These are phyloP conservation scores for Candida schatavii DNA, from an alignment of 805 yeast species.

Conservation along the genomic window DNA sequence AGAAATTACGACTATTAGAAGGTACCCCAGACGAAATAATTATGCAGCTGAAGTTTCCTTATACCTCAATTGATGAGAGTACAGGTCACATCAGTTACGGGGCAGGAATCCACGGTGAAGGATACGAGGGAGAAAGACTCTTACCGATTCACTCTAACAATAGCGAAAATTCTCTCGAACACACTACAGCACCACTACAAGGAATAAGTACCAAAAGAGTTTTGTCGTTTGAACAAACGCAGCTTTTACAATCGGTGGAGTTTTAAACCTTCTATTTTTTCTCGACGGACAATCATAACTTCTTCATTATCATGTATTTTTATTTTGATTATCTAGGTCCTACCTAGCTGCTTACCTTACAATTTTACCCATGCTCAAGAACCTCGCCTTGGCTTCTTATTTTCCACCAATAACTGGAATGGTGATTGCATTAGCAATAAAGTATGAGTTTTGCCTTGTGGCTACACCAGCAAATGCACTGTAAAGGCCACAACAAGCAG, in stretches of 20 bases:
- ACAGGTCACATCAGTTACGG: no score
- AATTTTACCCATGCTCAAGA: no score
- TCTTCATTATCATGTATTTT: no score
- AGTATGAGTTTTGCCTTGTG: constrained; percentile 22
- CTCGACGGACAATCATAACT: no score
- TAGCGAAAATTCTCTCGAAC: not conserved
- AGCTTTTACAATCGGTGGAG: constrained; percentile 46
- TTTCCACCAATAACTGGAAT: constrained; percentile 16
- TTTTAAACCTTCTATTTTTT: no score
- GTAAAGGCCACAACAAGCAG: constrained; percentile 25
- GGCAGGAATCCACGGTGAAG: no score
- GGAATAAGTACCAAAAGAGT: constrained; percentile 23
- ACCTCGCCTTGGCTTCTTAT: constrained; percentile 1
- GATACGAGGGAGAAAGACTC: not conserved
- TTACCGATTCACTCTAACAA: not conserved
- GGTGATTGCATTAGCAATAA: constrained; percentile 19
- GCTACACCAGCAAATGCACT: constrained; percentile 26
- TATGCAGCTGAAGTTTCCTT: constrained; percentile 16
- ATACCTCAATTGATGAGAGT: constrained; percentile 8
- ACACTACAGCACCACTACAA: not conserved
- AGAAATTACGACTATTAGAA: constrained; percentile 4
- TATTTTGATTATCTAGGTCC: no score
- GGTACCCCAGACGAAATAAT: constrained; percentile 12
- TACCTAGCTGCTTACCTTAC: no score
- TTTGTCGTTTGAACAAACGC: constrained; percentile 53